phyloP scores from a whole-genome alignment of 2,329 filamentous ascomycete species.

The Myriosclerotinia scirpicola region DNA sequence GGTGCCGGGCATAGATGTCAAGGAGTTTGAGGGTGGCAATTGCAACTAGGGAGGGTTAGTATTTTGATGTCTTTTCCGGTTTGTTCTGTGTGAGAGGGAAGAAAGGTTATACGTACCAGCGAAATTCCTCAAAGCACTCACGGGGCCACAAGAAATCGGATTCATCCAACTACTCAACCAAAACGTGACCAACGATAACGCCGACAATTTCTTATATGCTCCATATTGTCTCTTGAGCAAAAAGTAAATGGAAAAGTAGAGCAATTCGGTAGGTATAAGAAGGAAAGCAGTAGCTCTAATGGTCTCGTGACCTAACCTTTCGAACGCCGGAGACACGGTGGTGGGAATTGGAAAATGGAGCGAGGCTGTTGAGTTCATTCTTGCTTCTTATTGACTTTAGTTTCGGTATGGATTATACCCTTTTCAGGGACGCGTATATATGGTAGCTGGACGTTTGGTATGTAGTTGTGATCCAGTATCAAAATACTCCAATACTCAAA shows the following conservation, averaged over 20 bases:
- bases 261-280: slow-evolving; percentile 36
- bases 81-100: neutral
- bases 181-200: slow-evolving; percentile 34
- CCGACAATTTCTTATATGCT: slow-evolving; percentile 34
- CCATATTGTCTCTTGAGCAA: slow-evolving; percentile 32
- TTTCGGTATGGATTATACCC: neutral
- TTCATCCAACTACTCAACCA: slow-evolving; percentile 36
- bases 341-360: slow-evolving; percentile 25
- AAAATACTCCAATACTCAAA: neutral
- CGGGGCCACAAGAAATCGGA: slow-evolving; percentile 40
- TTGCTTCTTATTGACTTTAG: neutral
- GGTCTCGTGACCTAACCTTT: slow-evolving; percentile 35
- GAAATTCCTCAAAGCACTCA: slow-evolving; percentile 41
- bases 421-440: neutral
- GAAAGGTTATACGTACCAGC: slow-evolving; percentile 35
- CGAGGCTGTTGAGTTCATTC: slow-evolving; percentile 36
- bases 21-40: slow-evolving; percentile 45
- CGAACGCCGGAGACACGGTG: slow-evolving; percentile 32
- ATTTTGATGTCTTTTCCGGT: neutral
- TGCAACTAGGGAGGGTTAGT: slow-evolving; percentile 35
- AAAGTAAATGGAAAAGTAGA: slow-evolving; percentile 42
- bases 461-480: neutral
- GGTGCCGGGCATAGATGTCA: slow-evolving; percentile 43
- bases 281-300: slow-evolving; percentile 35
- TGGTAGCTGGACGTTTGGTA: neutral